Conservation (phyloP, 1,139 yeast species). For the Trichomonascaceae sp. region DNA sequence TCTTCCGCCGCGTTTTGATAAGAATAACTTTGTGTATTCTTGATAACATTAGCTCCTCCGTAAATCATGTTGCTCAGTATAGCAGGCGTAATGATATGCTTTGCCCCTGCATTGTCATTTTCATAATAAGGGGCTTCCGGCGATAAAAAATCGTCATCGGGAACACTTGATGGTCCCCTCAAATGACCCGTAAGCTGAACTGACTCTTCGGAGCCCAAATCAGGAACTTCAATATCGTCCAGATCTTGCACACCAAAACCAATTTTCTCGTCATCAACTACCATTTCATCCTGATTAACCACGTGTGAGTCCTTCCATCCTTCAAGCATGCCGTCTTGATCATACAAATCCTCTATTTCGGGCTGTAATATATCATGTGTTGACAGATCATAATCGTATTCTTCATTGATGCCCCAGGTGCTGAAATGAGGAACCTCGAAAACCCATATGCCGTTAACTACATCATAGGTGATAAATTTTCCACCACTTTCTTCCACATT, state of each 20-base stretch:
- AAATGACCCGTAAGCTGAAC: neutral
- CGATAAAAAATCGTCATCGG: neutral
- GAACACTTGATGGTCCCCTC: neutral
- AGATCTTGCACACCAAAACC: constrained; percentile 3
- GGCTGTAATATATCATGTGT: constrained; percentile 28
- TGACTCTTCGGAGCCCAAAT: neutral
- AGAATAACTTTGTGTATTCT: constrained; percentile 17
- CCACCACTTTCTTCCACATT: constrained; percentile 56
- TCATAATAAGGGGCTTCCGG: neutral
- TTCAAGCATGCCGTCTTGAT: neutral
- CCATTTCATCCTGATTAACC: neutral
- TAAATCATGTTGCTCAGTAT: constrained; percentile 35
- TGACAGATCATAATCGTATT: constrained; percentile 45
- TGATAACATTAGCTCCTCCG: constrained; percentile 35
- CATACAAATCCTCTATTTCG: neutral
- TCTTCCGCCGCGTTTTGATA: constrained; percentile 22
- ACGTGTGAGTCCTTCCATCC: neutral
- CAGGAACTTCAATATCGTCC: constrained; percentile 2
- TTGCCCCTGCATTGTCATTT: neutral
- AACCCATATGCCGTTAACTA: constrained; percentile 69
- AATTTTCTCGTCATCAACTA: neutral
- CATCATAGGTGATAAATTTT: constrained; percentile 75
- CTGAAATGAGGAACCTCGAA: constrained; percentile 88
- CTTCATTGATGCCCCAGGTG: constrained; percentile 83
- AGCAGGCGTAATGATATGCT: neutral